Evolutionary conservation across 2,329 filamentous ascomycete species (phyloP).

Genomic region (Periconia macrospinosa): DNA sequence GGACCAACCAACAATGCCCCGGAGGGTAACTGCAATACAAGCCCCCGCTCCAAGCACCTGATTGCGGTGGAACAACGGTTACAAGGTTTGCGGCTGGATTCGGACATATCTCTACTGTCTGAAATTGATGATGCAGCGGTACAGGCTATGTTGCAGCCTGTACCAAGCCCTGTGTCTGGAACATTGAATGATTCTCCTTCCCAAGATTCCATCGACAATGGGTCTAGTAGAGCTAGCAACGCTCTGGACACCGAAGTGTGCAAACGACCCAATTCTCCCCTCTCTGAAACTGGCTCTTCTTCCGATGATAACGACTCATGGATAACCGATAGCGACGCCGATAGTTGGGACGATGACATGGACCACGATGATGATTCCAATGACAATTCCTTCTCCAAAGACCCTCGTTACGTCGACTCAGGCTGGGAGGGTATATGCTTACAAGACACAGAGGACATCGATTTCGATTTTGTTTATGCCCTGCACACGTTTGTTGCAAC

Average conservation of each 20-base stretch:
- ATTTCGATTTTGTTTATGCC: conserved; percentile 99
- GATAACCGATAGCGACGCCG: conserved; percentile 43
- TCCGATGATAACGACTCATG: conserved; percentile 27
- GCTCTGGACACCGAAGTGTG: neutral
- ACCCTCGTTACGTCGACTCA: conserved; percentile 68
- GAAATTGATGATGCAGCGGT: conserved; percentile 41
- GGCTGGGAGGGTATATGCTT: conserved; percentile 81
- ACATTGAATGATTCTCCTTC: neutral
- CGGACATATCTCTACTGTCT: conserved; percentile 33
- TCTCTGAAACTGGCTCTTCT: neutral
- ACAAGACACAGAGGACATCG: conserved; percentile 95
- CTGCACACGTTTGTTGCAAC: conserved; percentile 97
- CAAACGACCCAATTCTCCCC: neutral
- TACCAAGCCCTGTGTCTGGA: conserved; percentile 42
- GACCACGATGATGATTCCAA: conserved; percentile 57
- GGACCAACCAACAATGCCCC: conserved; percentile 7
- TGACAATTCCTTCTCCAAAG: conserved; percentile 58
- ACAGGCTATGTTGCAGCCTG: conserved; percentile 45
- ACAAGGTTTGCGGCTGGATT: conserved; percentile 29
- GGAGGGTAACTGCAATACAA: conserved; percentile 9
- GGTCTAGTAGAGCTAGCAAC: neutral
- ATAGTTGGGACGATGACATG: conserved; percentile 38
- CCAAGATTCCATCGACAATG: neutral
- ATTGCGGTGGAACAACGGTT: conserved; percentile 22
- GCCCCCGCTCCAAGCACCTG: conserved; percentile 25